phyloP scores from a whole-genome alignment of 164 flowering plant species.

The Saururus chinensis region DNA sequence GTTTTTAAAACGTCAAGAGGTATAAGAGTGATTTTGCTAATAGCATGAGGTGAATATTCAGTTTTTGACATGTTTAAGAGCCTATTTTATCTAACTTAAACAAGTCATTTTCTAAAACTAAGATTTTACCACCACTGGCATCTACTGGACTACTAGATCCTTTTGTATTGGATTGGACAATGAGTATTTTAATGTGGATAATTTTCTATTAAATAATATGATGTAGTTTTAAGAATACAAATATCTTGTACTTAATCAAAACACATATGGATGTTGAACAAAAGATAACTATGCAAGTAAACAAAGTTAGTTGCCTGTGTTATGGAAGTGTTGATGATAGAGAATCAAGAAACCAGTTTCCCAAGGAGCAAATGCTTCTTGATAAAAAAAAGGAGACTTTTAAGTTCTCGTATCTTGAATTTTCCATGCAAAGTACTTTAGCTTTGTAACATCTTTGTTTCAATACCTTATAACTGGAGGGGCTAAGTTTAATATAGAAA shows the following conservation, averaged over 20 bases:
- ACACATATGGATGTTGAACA: slow-evolving; percentile 2
- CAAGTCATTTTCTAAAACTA: slow-evolving; percentile 8
- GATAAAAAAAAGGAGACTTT: slow-evolving; percentile 61
- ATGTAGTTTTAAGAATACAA: too few species aligned
- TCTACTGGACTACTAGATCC: too few species aligned
- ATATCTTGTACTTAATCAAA: not conserved
- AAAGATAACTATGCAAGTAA: not conserved
- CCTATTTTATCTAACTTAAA: slow-evolving; percentile 5
- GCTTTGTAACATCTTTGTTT: too few species aligned
- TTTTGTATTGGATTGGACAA: not conserved
- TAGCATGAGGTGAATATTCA: too few species aligned
- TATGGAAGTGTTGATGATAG: slow-evolving; percentile 20
- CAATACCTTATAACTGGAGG: too few species aligned
- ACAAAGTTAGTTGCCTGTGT: not conserved
- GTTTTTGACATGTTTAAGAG: too few species aligned
- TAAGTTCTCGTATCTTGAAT: slow-evolving; percentile 34
- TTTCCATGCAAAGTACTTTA: not conserved
- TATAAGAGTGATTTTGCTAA: too few species aligned
- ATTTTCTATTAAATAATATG: too few species aligned
- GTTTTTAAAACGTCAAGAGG: too few species aligned
- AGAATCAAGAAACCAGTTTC: slow-evolving; percentile 25
- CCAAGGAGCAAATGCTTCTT: slow-evolving; percentile 49
- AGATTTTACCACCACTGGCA: slow-evolving; percentile 1
- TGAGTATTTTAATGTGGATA: not conserved
- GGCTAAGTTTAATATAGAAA: too few species aligned